A percentile compares a stretch with the other conserved stretches of the same genome.
Evolutionary conservation across 2,329 filamentous ascomycete genomes (phyloP).

Genomic region (Paradendryphiella salina): DNA sequence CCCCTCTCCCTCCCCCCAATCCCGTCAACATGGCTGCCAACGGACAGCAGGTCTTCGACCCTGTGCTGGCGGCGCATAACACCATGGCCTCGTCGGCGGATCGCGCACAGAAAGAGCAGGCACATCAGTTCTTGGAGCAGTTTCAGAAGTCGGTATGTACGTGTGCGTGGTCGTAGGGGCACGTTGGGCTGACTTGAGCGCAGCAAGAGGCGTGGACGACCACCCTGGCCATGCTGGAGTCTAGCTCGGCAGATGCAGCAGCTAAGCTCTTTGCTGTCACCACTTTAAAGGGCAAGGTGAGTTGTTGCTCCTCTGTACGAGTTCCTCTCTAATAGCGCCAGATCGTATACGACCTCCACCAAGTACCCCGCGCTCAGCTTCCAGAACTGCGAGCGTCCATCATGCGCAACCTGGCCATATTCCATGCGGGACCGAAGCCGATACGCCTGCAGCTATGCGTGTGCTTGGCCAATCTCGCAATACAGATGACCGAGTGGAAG

Average conservation of each 20-base stretch:
- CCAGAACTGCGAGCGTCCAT: constrained; percentile 80
- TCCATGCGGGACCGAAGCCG: constrained; percentile 76
- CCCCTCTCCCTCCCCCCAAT: constrained; percentile 26
- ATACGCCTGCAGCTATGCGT: constrained; percentile 88
- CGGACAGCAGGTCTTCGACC: constrained; percentile 73
- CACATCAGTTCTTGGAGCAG: constrained; percentile 85
- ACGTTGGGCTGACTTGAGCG: constrained; percentile 30
- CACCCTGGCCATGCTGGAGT: constrained; percentile 83
- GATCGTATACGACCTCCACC: constrained; percentile 95
- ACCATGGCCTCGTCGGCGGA: constrained; percentile 87
- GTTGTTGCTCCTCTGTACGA: constrained; percentile 18
- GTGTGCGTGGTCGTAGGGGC: constrained; percentile 13
- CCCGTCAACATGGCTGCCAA: constrained; percentile 66
- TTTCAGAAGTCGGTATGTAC: constrained; percentile 95
- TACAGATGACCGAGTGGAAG: constrained; percentile 96
- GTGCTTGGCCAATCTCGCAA: constrained; percentile 89
- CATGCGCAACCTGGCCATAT: constrained; percentile 77
- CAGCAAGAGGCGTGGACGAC: constrained; percentile 90
- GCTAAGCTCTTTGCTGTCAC: constrained; percentile 95
- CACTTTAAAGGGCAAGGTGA: constrained; percentile 95
- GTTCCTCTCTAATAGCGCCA: constrained; percentile 49
- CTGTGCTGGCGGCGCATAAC: constrained; percentile 83
- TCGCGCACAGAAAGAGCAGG: constrained; percentile 81
- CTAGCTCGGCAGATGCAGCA: constrained; percentile 72
- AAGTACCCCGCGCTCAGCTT: constrained; percentile 76